Evolutionary conservation across 768 basidiomycete species (phyloP).

Genomic region (Tulasnella sp.): DNA sequence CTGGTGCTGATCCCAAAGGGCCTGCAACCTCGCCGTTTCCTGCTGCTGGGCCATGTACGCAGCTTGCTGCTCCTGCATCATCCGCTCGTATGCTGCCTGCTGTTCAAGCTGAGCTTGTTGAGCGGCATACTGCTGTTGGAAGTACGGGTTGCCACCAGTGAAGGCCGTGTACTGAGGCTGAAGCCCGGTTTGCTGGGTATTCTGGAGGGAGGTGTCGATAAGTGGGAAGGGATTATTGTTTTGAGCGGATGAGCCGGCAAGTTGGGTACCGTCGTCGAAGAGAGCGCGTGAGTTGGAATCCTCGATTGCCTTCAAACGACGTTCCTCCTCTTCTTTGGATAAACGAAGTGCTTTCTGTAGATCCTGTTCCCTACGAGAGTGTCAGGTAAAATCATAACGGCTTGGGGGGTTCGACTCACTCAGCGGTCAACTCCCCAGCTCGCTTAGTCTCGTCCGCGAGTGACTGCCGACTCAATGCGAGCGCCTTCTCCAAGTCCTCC

Average conservation of each 20-base stretch:
- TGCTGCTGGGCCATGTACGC: background rate
- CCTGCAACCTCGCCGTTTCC: background rate
- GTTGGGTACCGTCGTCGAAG: slow-evolving; percentile 79
- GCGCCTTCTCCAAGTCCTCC: slow-evolving; percentile 75
- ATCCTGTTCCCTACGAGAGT: slow-evolving; percentile 52
- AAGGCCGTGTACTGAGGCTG: slow-evolving; percentile 82
- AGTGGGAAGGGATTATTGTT: slow-evolving; percentile 52
- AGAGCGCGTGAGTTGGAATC: slow-evolving; percentile 64
- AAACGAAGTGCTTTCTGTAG: slow-evolving; percentile 71
- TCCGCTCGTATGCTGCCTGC: slow-evolving; percentile 36
- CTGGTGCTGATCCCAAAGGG: slow-evolving; percentile 39
- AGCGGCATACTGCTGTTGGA: slow-evolving; percentile 32
- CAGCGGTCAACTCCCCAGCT: slow-evolving; percentile 39
- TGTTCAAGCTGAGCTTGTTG: slow-evolving; percentile 25
- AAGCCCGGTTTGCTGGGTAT: slow-evolving; percentile 67
- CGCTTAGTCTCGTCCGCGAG: slow-evolving; percentile 60
- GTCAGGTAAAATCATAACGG: background rate
- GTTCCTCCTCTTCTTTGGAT: slow-evolving; percentile 85
- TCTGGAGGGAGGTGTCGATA: slow-evolving; percentile 44
- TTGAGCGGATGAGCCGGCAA: slow-evolving; percentile 27
- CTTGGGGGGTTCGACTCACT: slow-evolving; percentile 30
- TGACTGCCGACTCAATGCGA: slow-evolving; percentile 79
- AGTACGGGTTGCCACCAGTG: slow-evolving; percentile 60
- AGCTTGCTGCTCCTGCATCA: slow-evolving; percentile 50
- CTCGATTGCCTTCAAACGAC: slow-evolving; percentile 59